Conservation (phyloP, 805 yeast genomes). For the Ogataea methanolica region DNA sequence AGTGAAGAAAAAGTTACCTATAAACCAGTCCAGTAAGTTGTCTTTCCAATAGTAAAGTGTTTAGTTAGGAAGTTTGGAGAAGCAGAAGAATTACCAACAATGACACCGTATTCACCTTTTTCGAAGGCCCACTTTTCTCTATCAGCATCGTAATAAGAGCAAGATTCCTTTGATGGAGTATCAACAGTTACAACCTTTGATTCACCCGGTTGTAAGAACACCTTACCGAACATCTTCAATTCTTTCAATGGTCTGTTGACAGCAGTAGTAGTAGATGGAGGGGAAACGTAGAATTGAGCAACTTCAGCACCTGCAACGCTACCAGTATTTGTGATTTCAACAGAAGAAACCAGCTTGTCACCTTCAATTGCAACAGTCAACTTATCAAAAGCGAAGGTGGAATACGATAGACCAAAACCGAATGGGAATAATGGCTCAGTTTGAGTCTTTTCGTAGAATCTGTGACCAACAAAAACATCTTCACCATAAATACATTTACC, state of each 20-base stretch:
- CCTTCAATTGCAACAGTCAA: slow-evolving; percentile 25
- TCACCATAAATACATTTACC: slow-evolving; percentile 40
- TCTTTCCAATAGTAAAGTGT: slow-evolving; percentile 4
- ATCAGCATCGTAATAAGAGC: slow-evolving; percentile 50
- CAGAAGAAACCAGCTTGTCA: slow-evolving; percentile 21
- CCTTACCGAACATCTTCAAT: slow-evolving; percentile 51
- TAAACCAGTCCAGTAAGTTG: slow-evolving; percentile 10
- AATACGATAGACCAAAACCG: slow-evolving; percentile 41
- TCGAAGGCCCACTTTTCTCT: slow-evolving; percentile 47
- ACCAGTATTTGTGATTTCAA: slow-evolving; percentile 45
- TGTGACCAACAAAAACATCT: slow-evolving; percentile 41
- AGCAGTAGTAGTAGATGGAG: slow-evolving; percentile 30
- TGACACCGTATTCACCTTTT: slow-evolving; percentile 44
- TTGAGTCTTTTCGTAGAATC: slow-evolving; percentile 36
- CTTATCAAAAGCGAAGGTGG: slow-evolving; percentile 30
- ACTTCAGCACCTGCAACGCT: slow-evolving; percentile 44
- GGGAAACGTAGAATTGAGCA: slow-evolving; percentile 47
- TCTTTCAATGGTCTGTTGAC: slow-evolving; percentile 52
- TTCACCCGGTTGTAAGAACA: slow-evolving; percentile 23
- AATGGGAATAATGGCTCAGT: slow-evolving; percentile 37
- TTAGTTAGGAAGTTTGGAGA: slow-evolving; percentile 3
- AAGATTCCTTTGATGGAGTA: slow-evolving; percentile 43
- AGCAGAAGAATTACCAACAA: slow-evolving; percentile 37
- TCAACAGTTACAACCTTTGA: slow-evolving; percentile 33
- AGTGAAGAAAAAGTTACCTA: neutral